Conservation (phyloP, 202 grass and related monocot species). For the Setaria italica region DNA sequence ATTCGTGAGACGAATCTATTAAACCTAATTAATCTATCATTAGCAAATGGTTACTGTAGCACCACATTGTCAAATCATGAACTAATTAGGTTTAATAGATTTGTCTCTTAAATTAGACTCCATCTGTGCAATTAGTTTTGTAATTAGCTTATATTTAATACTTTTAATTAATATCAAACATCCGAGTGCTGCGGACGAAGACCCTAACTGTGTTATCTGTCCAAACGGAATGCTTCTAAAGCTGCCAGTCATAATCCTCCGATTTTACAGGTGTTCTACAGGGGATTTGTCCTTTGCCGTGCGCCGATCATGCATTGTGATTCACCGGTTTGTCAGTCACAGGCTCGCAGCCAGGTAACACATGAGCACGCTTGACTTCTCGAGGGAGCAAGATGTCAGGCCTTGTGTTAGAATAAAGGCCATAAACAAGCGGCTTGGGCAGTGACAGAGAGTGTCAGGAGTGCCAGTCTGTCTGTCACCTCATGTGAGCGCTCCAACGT, state of each 20-base stretch:
- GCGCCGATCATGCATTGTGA: not conserved
- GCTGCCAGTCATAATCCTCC: not conserved
- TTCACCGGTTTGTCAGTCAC: not conserved
- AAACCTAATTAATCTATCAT: no score
- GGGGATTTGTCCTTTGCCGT: not conserved
- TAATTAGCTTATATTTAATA: no score
- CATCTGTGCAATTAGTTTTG: no score
- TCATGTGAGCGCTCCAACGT: conserved; percentile 32
- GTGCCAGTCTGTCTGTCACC: not conserved
- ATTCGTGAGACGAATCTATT: no score
- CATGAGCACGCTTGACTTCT: not conserved
- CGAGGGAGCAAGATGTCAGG: not conserved
- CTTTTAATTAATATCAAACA: no score
- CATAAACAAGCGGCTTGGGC: not conserved
- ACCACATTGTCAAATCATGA: no score
- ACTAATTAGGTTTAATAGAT: no score
- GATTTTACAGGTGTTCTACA: not conserved
- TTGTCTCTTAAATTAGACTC: no score
- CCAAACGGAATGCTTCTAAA: not conserved
- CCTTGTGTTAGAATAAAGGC: not conserved
- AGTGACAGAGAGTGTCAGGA: not conserved
- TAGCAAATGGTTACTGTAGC: no score
- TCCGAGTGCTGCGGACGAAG: no score
- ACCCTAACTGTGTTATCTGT: not conserved
- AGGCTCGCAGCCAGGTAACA: not conserved